These are phyloP conservation scores for Termitomyces sp. DNA, from an alignment of 768 basidiomycete genomes.

Conservation along the genomic window DNA sequence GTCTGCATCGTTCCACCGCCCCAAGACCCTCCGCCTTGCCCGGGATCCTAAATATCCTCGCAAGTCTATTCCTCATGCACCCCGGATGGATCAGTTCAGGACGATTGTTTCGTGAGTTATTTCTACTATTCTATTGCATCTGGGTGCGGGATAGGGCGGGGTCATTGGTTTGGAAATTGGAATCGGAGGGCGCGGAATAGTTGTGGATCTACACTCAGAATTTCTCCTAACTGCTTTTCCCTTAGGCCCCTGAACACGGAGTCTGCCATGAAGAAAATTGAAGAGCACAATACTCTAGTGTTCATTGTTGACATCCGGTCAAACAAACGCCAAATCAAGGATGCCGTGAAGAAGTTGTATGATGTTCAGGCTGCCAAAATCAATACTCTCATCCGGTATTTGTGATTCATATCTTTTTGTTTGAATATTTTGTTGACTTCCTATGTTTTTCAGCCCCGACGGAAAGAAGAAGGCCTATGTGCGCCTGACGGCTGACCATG, in stretches of 20 bases:
- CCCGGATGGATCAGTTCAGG: slow-evolving; percentile 95
- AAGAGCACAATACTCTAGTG: slow-evolving; percentile 98
- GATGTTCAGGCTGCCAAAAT: slow-evolving; percentile 94
- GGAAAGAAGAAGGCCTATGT: slow-evolving; percentile 99
- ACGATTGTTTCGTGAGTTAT: slow-evolving; percentile 82
- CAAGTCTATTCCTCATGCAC: slow-evolving; percentile 87
- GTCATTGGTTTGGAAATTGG: background rate
- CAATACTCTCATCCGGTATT: slow-evolving; percentile 96
- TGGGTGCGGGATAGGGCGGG: background rate
- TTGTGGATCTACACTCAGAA: background rate
- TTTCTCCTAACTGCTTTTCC: background rate
- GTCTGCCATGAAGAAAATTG: slow-evolving; percentile 99
- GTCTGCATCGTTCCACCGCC: slow-evolving; percentile 91
- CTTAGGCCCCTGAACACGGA: slow-evolving; percentile 86
- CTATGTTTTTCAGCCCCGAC: slow-evolving; percentile 60
- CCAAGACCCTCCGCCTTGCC: slow-evolving; percentile 83
- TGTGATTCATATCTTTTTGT: background rate
- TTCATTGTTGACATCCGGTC: slow-evolving; percentile 94
- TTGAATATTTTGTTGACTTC: background rate
- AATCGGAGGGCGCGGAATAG: background rate
- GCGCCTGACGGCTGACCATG: slow-evolving; percentile 90
- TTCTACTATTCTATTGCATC: background rate
- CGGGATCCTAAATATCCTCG: slow-evolving; percentile 93
- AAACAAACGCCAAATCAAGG: slow-evolving; percentile 99
- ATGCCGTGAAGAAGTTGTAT: slow-evolving; percentile 98